phyloP scores from a whole-genome alignment of 768 basidiomycete species.

The Pilatotrama ljubarskyi region DNA sequence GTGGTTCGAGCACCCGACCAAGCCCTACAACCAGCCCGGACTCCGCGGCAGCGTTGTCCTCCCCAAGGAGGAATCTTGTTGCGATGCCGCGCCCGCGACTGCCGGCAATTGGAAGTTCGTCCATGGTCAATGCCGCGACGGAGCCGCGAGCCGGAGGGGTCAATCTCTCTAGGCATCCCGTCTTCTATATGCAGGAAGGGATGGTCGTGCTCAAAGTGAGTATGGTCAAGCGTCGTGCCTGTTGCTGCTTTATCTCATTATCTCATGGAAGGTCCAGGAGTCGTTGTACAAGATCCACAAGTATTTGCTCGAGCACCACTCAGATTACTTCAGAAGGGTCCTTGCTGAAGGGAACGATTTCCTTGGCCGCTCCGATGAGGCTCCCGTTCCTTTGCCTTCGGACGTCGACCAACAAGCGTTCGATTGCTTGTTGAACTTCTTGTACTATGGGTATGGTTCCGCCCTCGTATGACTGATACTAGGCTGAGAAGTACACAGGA shows the following conservation, averaged over 20 bases:
- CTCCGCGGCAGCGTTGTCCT: slow-evolving; percentile 16
- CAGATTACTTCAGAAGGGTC: slow-evolving; percentile 38
- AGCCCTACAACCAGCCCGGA: slow-evolving; percentile 9
- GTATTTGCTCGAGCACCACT: slow-evolving; percentile 38
- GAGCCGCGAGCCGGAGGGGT: not conserved
- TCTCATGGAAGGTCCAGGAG: slow-evolving; percentile 36
- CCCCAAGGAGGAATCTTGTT: slow-evolving; percentile 1
- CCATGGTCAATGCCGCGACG: not conserved
- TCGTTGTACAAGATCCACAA: slow-evolving; percentile 43
- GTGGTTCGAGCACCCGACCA: not conserved
- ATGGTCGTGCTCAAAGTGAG: slow-evolving; percentile 22
- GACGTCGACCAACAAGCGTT: slow-evolving; percentile 36
- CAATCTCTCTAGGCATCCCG: slow-evolving; percentile 3
- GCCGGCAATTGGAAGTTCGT: slow-evolving; percentile 6
- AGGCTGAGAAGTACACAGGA: slow-evolving; percentile 1
- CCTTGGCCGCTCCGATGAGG: slow-evolving; percentile 34
- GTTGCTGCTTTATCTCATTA: not conserved
- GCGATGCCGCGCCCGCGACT: slow-evolving; percentile 12
- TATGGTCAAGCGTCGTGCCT: not conserved
- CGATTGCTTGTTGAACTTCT: slow-evolving; percentile 39
- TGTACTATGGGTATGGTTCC: slow-evolving; percentile 39
- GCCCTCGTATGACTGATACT: not conserved
- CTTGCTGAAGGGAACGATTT: slow-evolving; percentile 24
- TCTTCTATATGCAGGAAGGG: slow-evolving; percentile 23
- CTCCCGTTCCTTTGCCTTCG: slow-evolving; percentile 34